Conservation (phyloP, 2,329 filamentous ascomycete genomes). For the Pestalotiopsis sp. region DNA sequence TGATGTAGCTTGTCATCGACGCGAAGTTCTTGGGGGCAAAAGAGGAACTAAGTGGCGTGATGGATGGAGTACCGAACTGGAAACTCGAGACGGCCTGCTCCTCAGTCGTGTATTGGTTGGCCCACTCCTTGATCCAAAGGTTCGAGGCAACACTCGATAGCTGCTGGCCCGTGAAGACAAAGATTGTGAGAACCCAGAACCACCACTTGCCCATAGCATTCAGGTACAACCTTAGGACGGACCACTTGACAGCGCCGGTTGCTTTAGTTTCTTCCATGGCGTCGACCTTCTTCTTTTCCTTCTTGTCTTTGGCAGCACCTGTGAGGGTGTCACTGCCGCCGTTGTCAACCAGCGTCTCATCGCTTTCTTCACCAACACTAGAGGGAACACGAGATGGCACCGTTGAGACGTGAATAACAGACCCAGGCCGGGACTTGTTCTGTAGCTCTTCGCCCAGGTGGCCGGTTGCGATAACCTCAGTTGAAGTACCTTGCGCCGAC, state of each 20-base stretch:
- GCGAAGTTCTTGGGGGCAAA: conserved; percentile 41
- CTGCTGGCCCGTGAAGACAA: conserved; percentile 82
- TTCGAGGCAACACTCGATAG: conserved; percentile 85
- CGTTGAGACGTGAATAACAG: conserved; percentile 65
- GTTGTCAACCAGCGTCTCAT: conserved; percentile 58
- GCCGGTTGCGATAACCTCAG: conserved; percentile 82
- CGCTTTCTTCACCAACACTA: conserved; percentile 67
- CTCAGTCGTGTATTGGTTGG: conserved; percentile 74
- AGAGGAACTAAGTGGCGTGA: conserved; percentile 36
- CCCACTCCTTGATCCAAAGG: conserved; percentile 94
- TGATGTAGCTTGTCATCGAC: conserved; percentile 40
- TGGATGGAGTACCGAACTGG: conserved; percentile 38
- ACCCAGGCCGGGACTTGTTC: conserved; percentile 69
- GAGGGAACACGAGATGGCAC: conserved; percentile 80
- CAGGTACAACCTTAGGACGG: conserved; percentile 85
- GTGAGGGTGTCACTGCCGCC: conserved; percentile 49
- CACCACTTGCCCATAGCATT: conserved; percentile 93
- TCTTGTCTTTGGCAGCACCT: conserved; percentile 48
- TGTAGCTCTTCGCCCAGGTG: conserved; percentile 84
- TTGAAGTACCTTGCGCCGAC: conserved; percentile 72
- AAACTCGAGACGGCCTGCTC: conserved; percentile 43
- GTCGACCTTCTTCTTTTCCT: conserved; percentile 52
- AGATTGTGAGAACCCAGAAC: conserved; percentile 81
- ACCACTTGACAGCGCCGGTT: conserved; percentile 83
- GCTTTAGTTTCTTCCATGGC: conserved; percentile 77